Conservation (phyloP, 257 asterid genomes). For the Cordia subcordata region DNA sequence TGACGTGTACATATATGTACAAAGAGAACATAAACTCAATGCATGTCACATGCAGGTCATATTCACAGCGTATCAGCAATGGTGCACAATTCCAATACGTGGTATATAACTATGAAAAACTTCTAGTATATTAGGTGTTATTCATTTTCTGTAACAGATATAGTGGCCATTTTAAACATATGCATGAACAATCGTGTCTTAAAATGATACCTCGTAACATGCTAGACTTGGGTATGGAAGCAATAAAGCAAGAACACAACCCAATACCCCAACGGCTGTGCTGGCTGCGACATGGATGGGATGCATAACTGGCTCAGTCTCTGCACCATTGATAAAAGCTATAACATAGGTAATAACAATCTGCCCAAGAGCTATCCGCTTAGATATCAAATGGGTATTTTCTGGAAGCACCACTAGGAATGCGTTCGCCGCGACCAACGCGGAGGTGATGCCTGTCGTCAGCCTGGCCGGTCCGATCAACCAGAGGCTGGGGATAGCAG, state of each 20-base stretch:
- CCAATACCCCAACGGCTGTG: constrained; percentile 64
- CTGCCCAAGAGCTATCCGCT: constrained; percentile 83
- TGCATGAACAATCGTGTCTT: too few relatives aligned
- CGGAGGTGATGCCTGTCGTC: constrained; percentile 39
- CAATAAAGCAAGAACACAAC: constrained; percentile 62
- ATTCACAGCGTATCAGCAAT: too few relatives aligned
- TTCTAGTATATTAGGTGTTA: too few relatives aligned
- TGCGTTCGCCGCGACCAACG: constrained; percentile 45
- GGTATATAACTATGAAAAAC: too few relatives aligned
- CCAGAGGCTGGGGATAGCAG: constrained; percentile 57
- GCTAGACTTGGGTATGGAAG: constrained; percentile 70
- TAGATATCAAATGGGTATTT: constrained; percentile 52
- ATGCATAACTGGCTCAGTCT: constrained; percentile 54
- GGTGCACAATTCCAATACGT: too few relatives aligned
- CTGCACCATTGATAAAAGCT: constrained; percentile 48
- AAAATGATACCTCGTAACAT: constrained; percentile 45
- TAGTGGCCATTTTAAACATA: too few relatives aligned
- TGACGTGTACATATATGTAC: too few relatives aligned
- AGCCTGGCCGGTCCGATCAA: constrained; percentile 53
- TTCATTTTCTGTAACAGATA: too few relatives aligned
- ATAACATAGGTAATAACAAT: constrained; percentile 59
- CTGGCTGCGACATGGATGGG: constrained; percentile 70
- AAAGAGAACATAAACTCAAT: too few relatives aligned
- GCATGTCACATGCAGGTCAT: too few relatives aligned
- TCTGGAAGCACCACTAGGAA: constrained; percentile 64